Evolutionary conservation across 176 grass and related monocot genomes (phyloP).

Genomic region (Avena insularis): DNA sequence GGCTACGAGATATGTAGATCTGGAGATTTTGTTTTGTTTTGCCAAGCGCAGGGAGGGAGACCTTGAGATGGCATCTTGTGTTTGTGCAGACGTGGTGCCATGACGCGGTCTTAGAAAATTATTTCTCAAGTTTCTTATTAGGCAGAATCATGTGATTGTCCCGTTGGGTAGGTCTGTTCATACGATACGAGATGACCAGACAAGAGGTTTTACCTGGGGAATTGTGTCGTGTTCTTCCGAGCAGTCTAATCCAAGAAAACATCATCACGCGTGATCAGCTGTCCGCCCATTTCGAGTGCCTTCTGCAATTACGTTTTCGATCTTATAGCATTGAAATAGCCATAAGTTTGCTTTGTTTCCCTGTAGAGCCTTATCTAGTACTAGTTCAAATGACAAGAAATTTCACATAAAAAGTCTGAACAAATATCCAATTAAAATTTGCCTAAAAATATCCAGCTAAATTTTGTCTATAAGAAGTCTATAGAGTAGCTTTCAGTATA

Average conservation of each 20-base stretch:
- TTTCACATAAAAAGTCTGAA: too few relatives aligned
- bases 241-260: conserved; percentile 45
- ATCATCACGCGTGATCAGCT: conserved; percentile 43
- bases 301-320: not conserved
- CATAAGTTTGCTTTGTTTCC: not conserved
- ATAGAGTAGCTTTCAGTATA: too few relatives aligned
- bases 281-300: not conserved
- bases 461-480: too few relatives aligned
- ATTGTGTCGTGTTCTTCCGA: conserved; percentile 2
- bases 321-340: not conserved
- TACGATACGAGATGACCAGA: conserved; percentile 26
- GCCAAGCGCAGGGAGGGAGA: conserved; percentile 28
- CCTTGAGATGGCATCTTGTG: conserved; percentile 38
- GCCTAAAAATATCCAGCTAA: too few relatives aligned
- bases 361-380: too few relatives aligned
- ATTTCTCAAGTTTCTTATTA: not conserved
- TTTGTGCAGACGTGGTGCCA: conserved; percentile 35
- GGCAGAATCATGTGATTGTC: not conserved
- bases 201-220: not conserved
- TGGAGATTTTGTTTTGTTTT: conserved; percentile 54
- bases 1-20: conserved; percentile 46
- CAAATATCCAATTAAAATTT: too few relatives aligned
- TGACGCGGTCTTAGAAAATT: conserved; percentile 32
- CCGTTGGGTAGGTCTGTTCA: not conserved
- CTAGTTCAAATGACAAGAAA: too few relatives aligned